These are phyloP conservation scores for Zymoseptoria pseudotritici DNA, from an alignment of 2,329 filamentous ascomycete species.

Conservation along the genomic window DNA sequence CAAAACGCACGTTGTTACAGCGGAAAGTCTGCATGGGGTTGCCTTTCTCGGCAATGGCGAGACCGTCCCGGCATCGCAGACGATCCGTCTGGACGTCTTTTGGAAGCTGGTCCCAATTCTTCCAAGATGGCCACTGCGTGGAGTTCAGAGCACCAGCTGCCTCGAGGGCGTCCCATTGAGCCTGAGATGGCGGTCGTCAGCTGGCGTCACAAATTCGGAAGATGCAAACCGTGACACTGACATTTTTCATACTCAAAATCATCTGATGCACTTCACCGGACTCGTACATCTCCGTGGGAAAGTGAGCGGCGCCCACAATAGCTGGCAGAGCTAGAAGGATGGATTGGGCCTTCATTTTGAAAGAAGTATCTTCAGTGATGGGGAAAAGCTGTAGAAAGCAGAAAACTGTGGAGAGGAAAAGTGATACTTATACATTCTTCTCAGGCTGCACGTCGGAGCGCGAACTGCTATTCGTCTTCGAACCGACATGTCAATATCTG, in stretches of 20 bases:
- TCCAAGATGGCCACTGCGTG: constrained; percentile 23
- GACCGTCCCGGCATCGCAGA: constrained; percentile 32
- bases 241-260: constrained; percentile 30
- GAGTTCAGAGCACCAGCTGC: constrained; percentile 14
- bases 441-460: not conserved
- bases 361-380: not conserved
- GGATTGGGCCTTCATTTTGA: constrained; percentile 12
- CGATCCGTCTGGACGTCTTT: constrained; percentile 16
- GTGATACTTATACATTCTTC: not conserved
- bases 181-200: constrained; percentile 1
- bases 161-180: constrained; percentile 20
- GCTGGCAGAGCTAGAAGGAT: constrained; percentile 10
- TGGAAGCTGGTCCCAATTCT: constrained; percentile 31
- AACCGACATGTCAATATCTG: not conserved
- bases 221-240: not conserved
- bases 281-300: constrained; percentile 31
- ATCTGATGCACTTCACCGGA: constrained; percentile 33
- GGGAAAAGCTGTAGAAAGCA: not conserved
- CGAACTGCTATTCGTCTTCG: not conserved
- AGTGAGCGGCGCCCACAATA: constrained; percentile 9
- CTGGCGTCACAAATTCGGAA: not conserved
- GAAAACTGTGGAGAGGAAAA: not conserved
- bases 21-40: constrained; percentile 31
- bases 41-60: constrained; percentile 31
- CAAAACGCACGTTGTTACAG: constrained; percentile 30